Evolutionary conservation across 1,139 yeast genomes (phyloP), one percentile per base, ranked within the genome.

Genomic region (Blastobotrys persicus): DNA sequence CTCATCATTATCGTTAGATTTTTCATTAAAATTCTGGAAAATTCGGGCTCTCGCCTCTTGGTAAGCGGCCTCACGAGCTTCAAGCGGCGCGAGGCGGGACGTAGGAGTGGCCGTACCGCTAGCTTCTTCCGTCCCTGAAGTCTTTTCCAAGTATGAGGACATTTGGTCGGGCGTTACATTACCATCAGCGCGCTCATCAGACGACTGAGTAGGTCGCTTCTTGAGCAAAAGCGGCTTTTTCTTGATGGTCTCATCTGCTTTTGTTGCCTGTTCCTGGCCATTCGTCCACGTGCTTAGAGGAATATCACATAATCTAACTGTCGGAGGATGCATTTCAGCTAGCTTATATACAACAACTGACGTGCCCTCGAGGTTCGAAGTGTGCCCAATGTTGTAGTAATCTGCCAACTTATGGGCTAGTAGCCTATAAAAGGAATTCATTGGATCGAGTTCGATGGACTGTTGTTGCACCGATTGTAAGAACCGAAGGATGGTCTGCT

Each of bases 381-480:
- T 71, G 56, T 80, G 85, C 14, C 78, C 80, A 49, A 85, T 64
- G 23, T 73, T 70, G 60, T 84, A 83, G 63, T 83, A 83, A 37
- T 81, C 85, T 13, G 89, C 86, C 31, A 83, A 67, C 55, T 84
- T 85, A 63, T 85, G 89, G 1, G 84, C 75, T 48, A 85, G 66
- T 35, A 85, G 67, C 55, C 91, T 68, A 57, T 80, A 82, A 63
- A 81, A 85, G 1, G 88, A 81, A 63, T 85, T 85, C 73, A 80
- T 72, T 23, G 75, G 82, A 62, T 60, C 75, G 59, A 79, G 59
- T 46, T 76, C 72, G 62, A 76, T 72, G 0, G 79, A 71, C 41
- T 70, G 74, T 1, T 70, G 71, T 32, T 55, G 60, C 2, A 73
- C 66, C 4, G 61, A 55, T 17, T 68, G 61, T 49, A 72, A 28